Percentiles rank a stretch among this genome's conserved stretches.
These are phyloP conservation scores for Coemansia sp. DNA, from an alignment of 192 early-diverging fungal genomes.

Conservation along the genomic window DNA sequence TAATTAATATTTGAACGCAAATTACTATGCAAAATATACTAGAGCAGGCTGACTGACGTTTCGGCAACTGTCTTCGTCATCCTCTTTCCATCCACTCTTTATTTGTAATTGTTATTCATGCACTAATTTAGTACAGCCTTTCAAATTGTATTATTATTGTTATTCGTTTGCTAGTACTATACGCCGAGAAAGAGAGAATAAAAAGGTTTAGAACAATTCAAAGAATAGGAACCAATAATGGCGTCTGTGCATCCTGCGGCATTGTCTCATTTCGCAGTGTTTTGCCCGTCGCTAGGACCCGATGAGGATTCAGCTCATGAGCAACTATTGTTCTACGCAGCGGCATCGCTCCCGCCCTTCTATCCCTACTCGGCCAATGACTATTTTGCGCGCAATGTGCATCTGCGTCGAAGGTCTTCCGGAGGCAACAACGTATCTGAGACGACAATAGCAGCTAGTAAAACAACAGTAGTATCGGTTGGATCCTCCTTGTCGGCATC, in stretches of 20 bases:
- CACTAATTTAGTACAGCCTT: not conserved
- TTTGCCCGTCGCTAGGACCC: conserved; percentile 67
- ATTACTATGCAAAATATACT: too few species aligned
- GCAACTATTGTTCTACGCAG: conserved; percentile 74
- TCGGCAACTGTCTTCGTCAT: too few species aligned
- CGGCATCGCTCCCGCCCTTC: conserved; percentile 50
- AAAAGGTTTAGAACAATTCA: too few species aligned
- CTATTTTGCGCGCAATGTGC: conserved; percentile 37
- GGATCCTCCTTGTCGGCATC: too few species aligned
- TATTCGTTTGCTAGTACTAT: not conserved
- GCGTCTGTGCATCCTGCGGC: conserved; percentile 37
- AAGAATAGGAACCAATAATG: conserved; percentile 8
- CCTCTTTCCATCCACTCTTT: too few species aligned
- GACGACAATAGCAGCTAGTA: not conserved
- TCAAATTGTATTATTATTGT: not conserved
- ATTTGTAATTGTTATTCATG: not conserved
- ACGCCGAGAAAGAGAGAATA: too few species aligned
- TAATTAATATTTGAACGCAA: too few species aligned
- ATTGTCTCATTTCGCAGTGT: conserved; percentile 75
- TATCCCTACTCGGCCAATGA: conserved; percentile 48
- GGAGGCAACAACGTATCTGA: conserved; percentile 20
- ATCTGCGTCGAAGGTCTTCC: conserved; percentile 32
- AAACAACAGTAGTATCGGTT: not conserved
- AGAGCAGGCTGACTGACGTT: too few species aligned
- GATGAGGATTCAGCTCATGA: conserved; percentile 74